These are phyloP conservation scores for Fusarium pseudonygamai DNA, from an alignment of 2,329 filamentous ascomycete genomes.

Conservation along the genomic window DNA sequence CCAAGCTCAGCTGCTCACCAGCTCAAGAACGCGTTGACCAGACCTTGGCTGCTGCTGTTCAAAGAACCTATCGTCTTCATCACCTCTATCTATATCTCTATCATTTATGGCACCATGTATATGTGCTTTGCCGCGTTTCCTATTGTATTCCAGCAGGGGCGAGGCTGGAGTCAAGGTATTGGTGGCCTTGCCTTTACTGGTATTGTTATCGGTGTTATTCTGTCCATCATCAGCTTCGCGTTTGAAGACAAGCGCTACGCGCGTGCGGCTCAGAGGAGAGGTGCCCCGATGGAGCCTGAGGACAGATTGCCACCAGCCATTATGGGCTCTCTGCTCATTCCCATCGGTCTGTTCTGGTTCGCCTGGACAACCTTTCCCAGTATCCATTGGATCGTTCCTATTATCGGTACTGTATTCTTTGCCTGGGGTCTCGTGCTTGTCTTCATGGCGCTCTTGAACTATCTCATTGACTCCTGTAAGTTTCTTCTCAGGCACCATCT, in stretches of 20 bases:
- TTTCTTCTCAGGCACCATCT: fast-evolving
- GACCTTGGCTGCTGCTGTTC: constrained; percentile 76
- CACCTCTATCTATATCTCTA: constrained; percentile 71
- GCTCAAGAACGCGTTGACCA: constrained; percentile 51
- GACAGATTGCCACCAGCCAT: constrained; percentile 5
- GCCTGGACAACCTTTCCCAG: constrained; percentile 5
- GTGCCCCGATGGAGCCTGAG: neutral
- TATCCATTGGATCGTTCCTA: constrained; percentile 9
- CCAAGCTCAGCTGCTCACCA: constrained; percentile 53
- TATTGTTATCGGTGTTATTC: neutral
- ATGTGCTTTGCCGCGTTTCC: constrained; percentile 30
- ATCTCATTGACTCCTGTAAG: constrained; percentile 20
- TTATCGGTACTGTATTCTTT: constrained; percentile 3
- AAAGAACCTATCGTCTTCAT: constrained; percentile 74
- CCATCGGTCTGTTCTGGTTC: constrained; percentile 19
- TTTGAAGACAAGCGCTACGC: constrained; percentile 13
- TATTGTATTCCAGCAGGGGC: constrained; percentile 13
- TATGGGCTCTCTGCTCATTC: constrained; percentile 2
- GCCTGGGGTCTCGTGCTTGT: constrained; percentile 15
- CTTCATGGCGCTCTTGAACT: constrained; percentile 13
- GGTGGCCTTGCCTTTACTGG: constrained; percentile 10
- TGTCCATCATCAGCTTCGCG: neutral
- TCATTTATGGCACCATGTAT: constrained; percentile 40
- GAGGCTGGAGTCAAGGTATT: constrained; percentile 16
- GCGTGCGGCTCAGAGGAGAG: neutral